Evolutionary conservation across 129 eudicot genomes (phyloP).

Genomic region (Chrysanthemum lavandulifolium): DNA sequence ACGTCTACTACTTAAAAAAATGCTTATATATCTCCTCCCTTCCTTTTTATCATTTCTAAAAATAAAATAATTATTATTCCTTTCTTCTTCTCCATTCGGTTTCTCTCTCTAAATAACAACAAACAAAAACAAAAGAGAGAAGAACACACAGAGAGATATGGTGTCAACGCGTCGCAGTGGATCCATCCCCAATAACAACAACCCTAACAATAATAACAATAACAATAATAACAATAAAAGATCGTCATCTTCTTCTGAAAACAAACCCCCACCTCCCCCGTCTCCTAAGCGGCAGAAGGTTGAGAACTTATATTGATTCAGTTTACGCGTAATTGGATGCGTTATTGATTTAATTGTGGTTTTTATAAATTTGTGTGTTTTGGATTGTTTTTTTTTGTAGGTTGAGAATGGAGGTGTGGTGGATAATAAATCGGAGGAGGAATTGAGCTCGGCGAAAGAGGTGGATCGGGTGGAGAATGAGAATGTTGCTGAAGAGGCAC

Average conservation of each 20-base stretch:
- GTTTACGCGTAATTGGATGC: too few species aligned
- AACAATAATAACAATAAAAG: constrained; percentile 39
- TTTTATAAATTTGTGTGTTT: too few species aligned
- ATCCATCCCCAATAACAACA: constrained; percentile 48
- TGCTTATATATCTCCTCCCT: background rate
- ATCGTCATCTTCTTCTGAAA: constrained; percentile 68
- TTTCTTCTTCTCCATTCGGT: constrained; percentile 17
- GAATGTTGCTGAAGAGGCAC: too few species aligned
- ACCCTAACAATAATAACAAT: constrained; percentile 29
- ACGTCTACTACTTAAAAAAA: constrained; percentile 29
- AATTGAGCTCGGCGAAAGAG: too few species aligned
- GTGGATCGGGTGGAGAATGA: too few species aligned
- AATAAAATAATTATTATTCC: background rate
- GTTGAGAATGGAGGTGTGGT: too few species aligned
- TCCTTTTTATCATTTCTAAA: background rate
- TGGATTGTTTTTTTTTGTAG: too few species aligned
- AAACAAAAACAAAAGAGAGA: constrained; percentile 27
- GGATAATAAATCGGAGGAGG: too few species aligned
- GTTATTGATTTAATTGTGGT: too few species aligned
- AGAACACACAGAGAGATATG: constrained; percentile 40
- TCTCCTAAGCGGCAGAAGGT: constrained; percentile 83
- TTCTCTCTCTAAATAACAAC: constrained; percentile 25
- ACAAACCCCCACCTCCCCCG: constrained; percentile 66
- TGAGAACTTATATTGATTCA: too few species aligned
- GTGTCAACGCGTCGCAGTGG: constrained; percentile 94